phyloP scores from a whole-genome alignment of 768 basidiomycete species.

The Boletus vinaceobasis region DNA sequence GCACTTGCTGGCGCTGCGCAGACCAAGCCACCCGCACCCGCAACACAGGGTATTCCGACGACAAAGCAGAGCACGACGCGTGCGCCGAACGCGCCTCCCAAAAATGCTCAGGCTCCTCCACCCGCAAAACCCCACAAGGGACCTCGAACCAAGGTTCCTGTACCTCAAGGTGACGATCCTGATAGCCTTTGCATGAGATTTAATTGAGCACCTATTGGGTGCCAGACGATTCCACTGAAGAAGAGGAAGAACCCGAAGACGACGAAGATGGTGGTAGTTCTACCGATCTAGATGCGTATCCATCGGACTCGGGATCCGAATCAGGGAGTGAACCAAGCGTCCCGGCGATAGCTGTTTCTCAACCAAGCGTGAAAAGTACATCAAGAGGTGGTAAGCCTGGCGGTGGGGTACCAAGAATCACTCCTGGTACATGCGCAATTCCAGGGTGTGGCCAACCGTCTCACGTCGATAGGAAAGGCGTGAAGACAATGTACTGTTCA shows the following conservation, averaged over 20 bases:
- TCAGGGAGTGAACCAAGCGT: constrained; percentile 20
- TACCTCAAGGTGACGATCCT: constrained; percentile 21
- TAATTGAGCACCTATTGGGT: constrained; percentile 7
- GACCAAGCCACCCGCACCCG: constrained; percentile 12
- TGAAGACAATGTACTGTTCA: constrained; percentile 55
- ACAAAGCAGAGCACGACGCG: constrained; percentile 21
- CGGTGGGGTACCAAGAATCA: neutral
- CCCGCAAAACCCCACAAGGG: constrained; percentile 14
- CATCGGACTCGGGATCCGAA: constrained; percentile 28
- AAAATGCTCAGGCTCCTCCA: neutral
- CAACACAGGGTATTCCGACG: constrained; percentile 9
- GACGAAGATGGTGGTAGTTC: constrained; percentile 13
- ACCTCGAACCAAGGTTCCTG: constrained; percentile 10
- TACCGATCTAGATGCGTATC: constrained; percentile 33
- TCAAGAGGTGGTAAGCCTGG: constrained; percentile 13
- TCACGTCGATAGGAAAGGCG: constrained; percentile 52
- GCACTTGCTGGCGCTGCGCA: constrained; percentile 37
- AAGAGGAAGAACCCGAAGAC: constrained; percentile 24
- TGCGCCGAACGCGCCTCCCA: constrained; percentile 7
- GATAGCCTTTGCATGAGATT: constrained; percentile 6
- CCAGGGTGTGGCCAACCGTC: constrained; percentile 56
- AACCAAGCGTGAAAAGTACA: constrained; percentile 4
- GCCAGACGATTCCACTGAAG: constrained; percentile 25
- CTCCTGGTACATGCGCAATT: constrained; percentile 47
- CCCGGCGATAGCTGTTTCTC: constrained; percentile 8